Conservation (phyloP, 345 rosid genomes). For the Abelmoschus esculentus region DNA sequence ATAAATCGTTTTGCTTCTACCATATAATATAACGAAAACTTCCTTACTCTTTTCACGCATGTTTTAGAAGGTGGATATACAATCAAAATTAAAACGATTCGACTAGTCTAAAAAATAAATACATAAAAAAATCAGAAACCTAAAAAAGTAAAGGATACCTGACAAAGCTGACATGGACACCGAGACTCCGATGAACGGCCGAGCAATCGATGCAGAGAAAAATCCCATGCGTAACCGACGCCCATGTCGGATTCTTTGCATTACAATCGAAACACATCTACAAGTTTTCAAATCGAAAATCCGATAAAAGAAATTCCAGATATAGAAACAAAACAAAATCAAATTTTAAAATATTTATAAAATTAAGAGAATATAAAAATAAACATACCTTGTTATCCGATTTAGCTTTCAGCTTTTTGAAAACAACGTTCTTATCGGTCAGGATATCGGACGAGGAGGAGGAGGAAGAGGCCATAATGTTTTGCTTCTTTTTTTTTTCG, state of each 20-base stretch:
- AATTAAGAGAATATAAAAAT: neutral
- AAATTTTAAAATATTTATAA: neutral
- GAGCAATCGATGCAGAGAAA: slow-evolving; percentile 99
- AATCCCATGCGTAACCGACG: slow-evolving; percentile 94
- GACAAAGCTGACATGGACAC: slow-evolving; percentile 95
- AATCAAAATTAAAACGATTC: neutral
- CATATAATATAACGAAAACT: neutral
- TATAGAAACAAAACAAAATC: slow-evolving; percentile 10
- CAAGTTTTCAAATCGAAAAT: slow-evolving; percentile 14
- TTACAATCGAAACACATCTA: slow-evolving; percentile 98
- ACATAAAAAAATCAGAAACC: neutral
- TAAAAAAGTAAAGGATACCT: slow-evolving; percentile 31
- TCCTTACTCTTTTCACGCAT: neutral
- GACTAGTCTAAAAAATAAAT: too few species aligned
- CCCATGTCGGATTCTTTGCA: slow-evolving; percentile 98
- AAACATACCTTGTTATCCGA: slow-evolving; percentile 77
- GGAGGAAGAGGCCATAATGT: slow-evolving; percentile 49
- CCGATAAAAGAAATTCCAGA: slow-evolving; percentile 19
- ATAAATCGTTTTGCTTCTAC: neutral
- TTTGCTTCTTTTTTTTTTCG: neutral
- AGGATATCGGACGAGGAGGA: slow-evolving; percentile 38
- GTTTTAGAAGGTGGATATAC: neutral
- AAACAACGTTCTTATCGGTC: slow-evolving; percentile 64
- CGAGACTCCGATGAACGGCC: slow-evolving; percentile 91
- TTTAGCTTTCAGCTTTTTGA: slow-evolving; percentile 82